Base-by-base conservation (phyloP, 2,329 filamentous ascomycete genomes). In the Fusarium sp. region DNA sequence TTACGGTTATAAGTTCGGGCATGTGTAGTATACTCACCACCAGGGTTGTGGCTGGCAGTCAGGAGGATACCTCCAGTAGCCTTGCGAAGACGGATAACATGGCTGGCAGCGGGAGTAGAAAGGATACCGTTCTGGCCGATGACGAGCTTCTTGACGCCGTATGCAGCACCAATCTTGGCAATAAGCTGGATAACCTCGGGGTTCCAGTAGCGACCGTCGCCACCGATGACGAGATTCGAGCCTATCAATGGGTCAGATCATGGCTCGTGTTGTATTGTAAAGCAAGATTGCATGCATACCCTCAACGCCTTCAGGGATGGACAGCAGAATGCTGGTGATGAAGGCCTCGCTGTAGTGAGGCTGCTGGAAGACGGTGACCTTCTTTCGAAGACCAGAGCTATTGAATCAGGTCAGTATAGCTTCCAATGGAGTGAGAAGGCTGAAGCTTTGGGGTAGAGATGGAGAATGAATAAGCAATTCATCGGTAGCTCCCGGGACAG, bases 111-210 rank as follows among this genome's bases (percentile, higher is more conserved):
- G 2, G 96, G 96, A 28, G 96, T 99, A 74, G 94, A 97, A 77
- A 99, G 87, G 77, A 99, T 98, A 80, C 96, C 96, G 81, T 97
- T 86, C 82, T 97, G 94, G 66, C 96, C 96, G 83, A 99, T 92
- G 78, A 99, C 82, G 58, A 99, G 90, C 89, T 98, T 99, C 92
- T 97, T 98, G 78, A 98, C 96, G 69, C 96, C 96, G 78, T 99
- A 98, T 55, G 94, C 96, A 73, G 93, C 92, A 80, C 94, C 91
- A 77, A 99, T 98, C 86, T 97, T 97, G 75, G 95, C 95, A 80
- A 98, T 98, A 82, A 97, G 83, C 83, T 98, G 95, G 74, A 97
- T 92, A 66, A 97, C 95, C 80, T 98, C 95, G 45, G 94, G 92
- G 84, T 99, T 99, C 89, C 91, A 98, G 88, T 90, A 99, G 71